Conservation (phyloP, 2,329 filamentous ascomycete genomes). For the Exophiala sp. region DNA sequence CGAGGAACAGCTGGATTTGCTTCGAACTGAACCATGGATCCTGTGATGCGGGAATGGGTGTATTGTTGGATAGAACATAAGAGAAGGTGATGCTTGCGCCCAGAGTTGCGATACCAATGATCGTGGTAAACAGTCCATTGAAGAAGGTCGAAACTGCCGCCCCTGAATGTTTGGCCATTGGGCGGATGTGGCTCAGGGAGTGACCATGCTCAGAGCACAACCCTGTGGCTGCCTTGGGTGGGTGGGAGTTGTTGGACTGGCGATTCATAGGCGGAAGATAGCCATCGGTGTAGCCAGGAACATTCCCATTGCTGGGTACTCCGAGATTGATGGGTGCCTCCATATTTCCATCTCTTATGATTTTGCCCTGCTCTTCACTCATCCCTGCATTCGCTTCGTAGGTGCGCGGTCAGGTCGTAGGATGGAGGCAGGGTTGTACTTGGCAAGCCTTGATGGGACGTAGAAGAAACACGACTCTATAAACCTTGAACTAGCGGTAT, state of each 20-base stretch:
- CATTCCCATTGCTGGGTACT: not conserved
- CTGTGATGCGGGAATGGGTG: conserved; percentile 6
- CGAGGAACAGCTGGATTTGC: conserved; percentile 25
- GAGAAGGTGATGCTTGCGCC: conserved; percentile 29
- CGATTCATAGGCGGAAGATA: not conserved
- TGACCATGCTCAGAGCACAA: conserved; percentile 25
- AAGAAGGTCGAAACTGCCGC: conserved; percentile 26
- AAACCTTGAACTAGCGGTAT: too few relatives aligned
- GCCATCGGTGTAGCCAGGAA: not conserved
- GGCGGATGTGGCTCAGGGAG: conserved; percentile 18
- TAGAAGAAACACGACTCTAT: not conserved
- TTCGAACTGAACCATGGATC: conserved; percentile 13
- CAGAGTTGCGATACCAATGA: conserved; percentile 27
- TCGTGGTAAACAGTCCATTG: conserved; percentile 28
- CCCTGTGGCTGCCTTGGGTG: conserved; percentile 8
- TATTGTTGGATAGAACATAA: conserved; percentile 27
- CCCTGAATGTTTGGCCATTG: conserved; percentile 25
- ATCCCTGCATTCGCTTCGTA: not conserved
- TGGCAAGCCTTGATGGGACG: not conserved
- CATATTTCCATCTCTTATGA: not conserved
- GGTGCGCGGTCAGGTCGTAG: not conserved
- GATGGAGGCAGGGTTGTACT: not conserved
- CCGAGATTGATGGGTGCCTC: not conserved
- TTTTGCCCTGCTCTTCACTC: not conserved
- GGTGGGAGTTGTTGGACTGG: not conserved